Evolutionary conservation across 352 stramenopile genomes (phyloP), one percentile per base, ranked within the genome.

Genomic region (Phytophthora boehmeriae): DNA sequence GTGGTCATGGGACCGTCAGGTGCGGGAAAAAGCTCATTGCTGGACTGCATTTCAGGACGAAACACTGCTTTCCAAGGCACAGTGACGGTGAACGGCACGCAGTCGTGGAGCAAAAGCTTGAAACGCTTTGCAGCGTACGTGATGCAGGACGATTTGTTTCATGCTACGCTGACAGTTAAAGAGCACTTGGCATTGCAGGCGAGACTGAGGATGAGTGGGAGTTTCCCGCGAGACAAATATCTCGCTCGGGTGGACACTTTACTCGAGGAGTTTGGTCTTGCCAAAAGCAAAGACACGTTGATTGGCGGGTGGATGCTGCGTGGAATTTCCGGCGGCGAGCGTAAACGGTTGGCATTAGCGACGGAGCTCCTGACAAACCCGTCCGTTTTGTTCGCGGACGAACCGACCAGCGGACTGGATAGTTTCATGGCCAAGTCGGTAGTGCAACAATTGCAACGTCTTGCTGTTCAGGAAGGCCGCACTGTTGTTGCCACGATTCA

Each of bases 31-130:
- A 97, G 88, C 14, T 98, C 95, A 2, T 74, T 98, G 5, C 82
- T 98, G 22, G 93, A 98, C 80, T 95, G 97, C 14, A 92, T 99
- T 54, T 88, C 93, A 1, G 75, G 95, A 8, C 76, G 93, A 43
- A 98, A 98, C 64, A 83, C 64, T 20, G 73, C 78, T 8, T 86
- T 92, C 19, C 58, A 75, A 11, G 77, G 86, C 9, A 66, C 41
- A 8, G 85, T 88, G 34, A 78, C 54, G 1, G 79, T 98, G 36
- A 88, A 83, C 39, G 92, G 93, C 14, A 8, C 25, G 3, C 48
- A 51, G 9, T 58, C 65, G 17, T 87, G 78, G 66, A 71, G 30
- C 39, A 76, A 78, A 32, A 22, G 48, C 2, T 44, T 67, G 6
- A 71, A 75, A 23, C 57, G 54, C 11, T 71, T 75, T 35, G 57